Evolutionary conservation across 2,329 filamentous ascomycete genomes (phyloP).

Genomic region (Monosporascus sp.): DNA sequence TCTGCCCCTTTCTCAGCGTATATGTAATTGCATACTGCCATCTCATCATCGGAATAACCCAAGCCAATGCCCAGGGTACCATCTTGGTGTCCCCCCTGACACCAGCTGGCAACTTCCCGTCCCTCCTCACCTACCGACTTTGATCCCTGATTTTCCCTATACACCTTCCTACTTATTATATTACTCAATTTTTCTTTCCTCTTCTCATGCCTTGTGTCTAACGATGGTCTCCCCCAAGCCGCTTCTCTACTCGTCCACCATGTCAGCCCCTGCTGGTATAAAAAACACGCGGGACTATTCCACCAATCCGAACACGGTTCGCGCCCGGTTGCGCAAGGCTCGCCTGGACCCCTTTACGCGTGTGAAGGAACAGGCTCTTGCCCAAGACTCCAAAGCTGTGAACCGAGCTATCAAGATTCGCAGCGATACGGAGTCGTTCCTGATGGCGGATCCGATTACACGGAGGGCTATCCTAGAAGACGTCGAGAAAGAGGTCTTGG

Average conservation of each 20-base stretch:
- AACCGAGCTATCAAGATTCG: conserved; percentile 10
- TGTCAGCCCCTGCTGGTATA: not conserved
- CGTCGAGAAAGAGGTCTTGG: conserved; percentile 12
- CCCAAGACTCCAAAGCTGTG: conserved; percentile 18
- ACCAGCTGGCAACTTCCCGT: too few relatives aligned
- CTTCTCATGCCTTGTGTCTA: too few relatives aligned
- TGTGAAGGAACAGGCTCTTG: conserved; percentile 13
- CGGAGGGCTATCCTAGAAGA: conserved; percentile 7
- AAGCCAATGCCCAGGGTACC: too few relatives aligned
- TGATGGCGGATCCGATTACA: conserved; percentile 2
- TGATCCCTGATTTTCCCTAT: too few relatives aligned
- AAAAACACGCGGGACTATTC: conserved; percentile 19
- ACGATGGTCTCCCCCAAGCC: conserved; percentile 3
- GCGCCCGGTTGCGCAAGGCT: conserved; percentile 16
- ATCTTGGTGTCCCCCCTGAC: too few relatives aligned
- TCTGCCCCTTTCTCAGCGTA: too few relatives aligned
- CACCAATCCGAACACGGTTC: conserved; percentile 19
- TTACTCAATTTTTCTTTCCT: too few relatives aligned
- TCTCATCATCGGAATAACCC: too few relatives aligned
- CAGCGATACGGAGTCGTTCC: conserved; percentile 5
- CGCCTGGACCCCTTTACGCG: conserved; percentile 7
- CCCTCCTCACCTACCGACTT: too few relatives aligned
- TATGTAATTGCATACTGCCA: too few relatives aligned
- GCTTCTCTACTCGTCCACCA: conserved; percentile 3
- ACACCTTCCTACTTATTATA: not conserved